Percentiles rank a stretch among this genome's conserved stretches.
Evolutionary conservation across 345 rosid genomes (phyloP).

Genomic region (Citrus inodora): DNA sequence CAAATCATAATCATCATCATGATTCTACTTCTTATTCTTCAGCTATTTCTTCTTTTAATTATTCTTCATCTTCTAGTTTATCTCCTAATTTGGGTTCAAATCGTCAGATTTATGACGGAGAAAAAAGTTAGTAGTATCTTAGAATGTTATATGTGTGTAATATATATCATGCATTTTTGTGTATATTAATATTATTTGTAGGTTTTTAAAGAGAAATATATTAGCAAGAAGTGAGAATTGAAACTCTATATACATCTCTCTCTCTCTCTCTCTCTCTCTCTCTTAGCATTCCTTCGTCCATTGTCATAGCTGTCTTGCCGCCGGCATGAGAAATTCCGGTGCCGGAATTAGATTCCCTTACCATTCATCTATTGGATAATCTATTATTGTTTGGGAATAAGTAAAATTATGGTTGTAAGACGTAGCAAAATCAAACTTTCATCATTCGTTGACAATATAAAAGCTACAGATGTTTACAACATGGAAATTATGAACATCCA

Average conservation of each 20-base stretch:
- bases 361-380: no score
- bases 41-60: conserved; percentile 36
- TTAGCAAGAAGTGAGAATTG: no score
- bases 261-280: neutral
- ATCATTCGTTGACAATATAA: no score
- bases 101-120: conserved; percentile 18
- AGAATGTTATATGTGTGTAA: neutral
- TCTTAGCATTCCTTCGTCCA: neutral
- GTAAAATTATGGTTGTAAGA: no score
- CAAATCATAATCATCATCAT: neutral
- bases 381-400: no score
- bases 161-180: conserved; percentile 2
- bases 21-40: conserved; percentile 41
- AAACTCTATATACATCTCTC: neutral
- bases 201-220: neutral
- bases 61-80: conserved; percentile 19
- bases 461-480: no score
- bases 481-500: no score
- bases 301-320: neutral
- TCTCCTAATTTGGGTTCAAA: conserved; percentile 22
- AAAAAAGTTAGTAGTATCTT: conserved; percentile 1
- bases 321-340: no score
- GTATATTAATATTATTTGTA: conserved; percentile 21
- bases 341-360: no score
- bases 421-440: no score